Evolutionary conservation across 2,329 filamentous ascomycete genomes (phyloP), one percentile per base, ranked within the genome.

Genomic region (Epichloe glyceriae): DNA sequence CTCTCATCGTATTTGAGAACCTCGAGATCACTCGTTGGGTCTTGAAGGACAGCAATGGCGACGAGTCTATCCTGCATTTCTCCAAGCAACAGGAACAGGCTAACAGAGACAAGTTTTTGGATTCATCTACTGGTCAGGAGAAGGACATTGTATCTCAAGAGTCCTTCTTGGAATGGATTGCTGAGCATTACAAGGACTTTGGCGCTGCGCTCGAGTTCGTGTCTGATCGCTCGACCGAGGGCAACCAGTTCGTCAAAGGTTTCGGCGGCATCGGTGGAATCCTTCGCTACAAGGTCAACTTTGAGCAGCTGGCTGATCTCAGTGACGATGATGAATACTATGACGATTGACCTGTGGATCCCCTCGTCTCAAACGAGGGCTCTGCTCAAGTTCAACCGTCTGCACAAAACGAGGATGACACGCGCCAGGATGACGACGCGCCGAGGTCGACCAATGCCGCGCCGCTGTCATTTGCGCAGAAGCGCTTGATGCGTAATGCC

Each of bases 241-340:
- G 93, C 67, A 98, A 98, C 73, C 93, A 98, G 76, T 98, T 98
- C 72, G 93, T 98, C 64, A 97, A 96, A 76, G 93, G 93, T 57
- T 98, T 98, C 66, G 93, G 93, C 83, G 93, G 93, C 65, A 95
- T 98, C 62, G 93, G 93, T 60, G 91, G 91, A 57, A 85, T 98
- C 64, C 82, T 98, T 67, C 89, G 93, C 61, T 98, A 98, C 83
- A 96, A 96, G 78, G 88, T 98, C 78, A 98, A 98, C 78, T 98
- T 98, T 74, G 94, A 98, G 74, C 94, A 98, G 72, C 80, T 98
- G 70, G 86, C 85, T 70, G 93, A 97, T 69, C 78, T 86, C 64
- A 90, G 95, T 69, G 86, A 93, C 67, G 86, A 90, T 71, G 91
- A 97, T 68, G 91, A 91, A 72, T 96, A 95, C 76, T 96, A 95